Evolutionary conservation across 345 rosid species (phyloP), one percentile per base, ranked within the genome.

Genomic region (Bretschneidera sinensis): DNA sequence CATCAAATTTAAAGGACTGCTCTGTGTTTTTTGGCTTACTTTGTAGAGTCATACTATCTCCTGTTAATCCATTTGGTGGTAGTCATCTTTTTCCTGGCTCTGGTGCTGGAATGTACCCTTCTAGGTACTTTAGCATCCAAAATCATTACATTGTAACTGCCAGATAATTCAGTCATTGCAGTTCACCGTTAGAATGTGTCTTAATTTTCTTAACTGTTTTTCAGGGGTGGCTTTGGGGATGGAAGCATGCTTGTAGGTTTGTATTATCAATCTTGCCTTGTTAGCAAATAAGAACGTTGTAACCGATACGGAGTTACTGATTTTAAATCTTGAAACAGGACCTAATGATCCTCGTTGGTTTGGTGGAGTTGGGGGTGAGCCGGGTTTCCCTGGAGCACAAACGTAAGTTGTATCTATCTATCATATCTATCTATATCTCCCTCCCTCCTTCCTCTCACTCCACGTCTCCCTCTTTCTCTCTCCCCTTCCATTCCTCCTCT

Each of bases 181-280:
- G 55, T 24, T 67, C 53, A n/a, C 34, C 24, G 59, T 43, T 24
- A 21, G 49, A 61, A 24, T 21, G 15, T 56, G 14, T 21, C 34
- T 53, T 21, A 21, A 31, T 51, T 28, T 25, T 10, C 20, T 18
- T 18, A 57, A 43, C 16, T 70, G 17, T 39, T 15, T 80, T 80
- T 50, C 82, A 91, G 92, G 80, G 83, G 87, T 51, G 78, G 67
- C 68, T 75, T 76, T 60, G 78, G 81, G 10, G 72, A 74, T 20
- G 95, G 89, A 10, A 57, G 85, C 83, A 83, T 90, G 97, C 76
- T 81, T 43, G n/a, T 90, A 65, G 98, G 98, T 91, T 71, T 33
- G 85, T 67, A 54, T 13, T 17, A 20, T 43, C 1, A 4, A 10
- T 43, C 43, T 18, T 54, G 13, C 34, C 43, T 61, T 49, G 54